Base-by-base conservation (phyloP, 805 yeast genomes). In the Maudiozyma pseudohumilis region DNA sequence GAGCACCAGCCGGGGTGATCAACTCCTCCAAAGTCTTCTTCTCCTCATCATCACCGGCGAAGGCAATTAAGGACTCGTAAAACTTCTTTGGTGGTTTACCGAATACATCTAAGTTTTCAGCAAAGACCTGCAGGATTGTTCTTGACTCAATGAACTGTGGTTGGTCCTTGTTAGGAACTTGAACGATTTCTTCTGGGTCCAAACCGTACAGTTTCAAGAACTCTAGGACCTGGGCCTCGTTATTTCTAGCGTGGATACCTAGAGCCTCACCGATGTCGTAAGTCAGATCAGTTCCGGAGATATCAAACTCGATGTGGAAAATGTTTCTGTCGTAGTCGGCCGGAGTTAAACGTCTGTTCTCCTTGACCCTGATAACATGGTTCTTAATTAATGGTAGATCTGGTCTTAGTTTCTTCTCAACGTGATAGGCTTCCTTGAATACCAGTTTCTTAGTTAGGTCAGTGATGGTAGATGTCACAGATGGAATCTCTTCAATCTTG, bases 11-110 rank as follows among this genome's bases (percentile, higher is more conserved):
- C 24, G 86, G 70, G 25, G 87, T 70, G 21, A 80, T 81, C 42
- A 89, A 65, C 31, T 68, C 70, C 46, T 72, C 70, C 41, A 89
- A 68, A 22, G 68, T 62, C 25, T 69, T 71, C 64, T 71, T 75
- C 54, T 89, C 87, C 38, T 63, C 66, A 21, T 72, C 80, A 47
- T 86, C 80, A 12, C 74, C 61, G 7, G 95, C 92, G 60, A 56
- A 84, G 31, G 69, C 72, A 21, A 87, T 78, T 54, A 89, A 70
- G 2, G 81, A 60, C 65, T 89, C 96, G 60, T 84, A 89, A 64
- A 89, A 89, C 58, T 86, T 74, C 74, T 89, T 89, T 42, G 95
- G 94, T 42, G 96, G 96, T 60, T 87, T 89, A 52, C 97, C 97
- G 47, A 89, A 80, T 44, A 89, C 61, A 59, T 89, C 97, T 43